These are phyloP conservation scores for Ustanciosporium gigantosporum DNA, from an alignment of 1,284 basidiomycete species.

Conservation along the genomic window DNA sequence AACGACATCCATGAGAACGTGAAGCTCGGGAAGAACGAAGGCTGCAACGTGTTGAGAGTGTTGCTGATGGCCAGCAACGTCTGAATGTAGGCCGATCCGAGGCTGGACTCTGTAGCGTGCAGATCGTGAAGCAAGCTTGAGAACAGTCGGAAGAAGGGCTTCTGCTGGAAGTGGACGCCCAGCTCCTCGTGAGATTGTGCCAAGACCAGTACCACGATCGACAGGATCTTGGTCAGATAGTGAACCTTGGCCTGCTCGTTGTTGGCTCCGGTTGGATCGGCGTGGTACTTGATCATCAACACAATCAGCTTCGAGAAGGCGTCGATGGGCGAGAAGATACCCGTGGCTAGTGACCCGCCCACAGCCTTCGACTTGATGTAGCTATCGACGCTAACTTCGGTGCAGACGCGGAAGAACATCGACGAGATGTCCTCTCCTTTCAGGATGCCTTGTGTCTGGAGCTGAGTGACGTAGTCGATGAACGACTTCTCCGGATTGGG, in stretches of 20 bases:
- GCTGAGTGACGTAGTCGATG: slow-evolving; percentile 92
- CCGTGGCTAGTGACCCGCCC: slow-evolving; percentile 74
- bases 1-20: slow-evolving; percentile 97
- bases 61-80: slow-evolving; percentile 85
- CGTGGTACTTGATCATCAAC: slow-evolving; percentile 99
- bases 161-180: slow-evolving; percentile 87
- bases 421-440: slow-evolving; percentile 95
- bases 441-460: slow-evolving; percentile 93
- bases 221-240: slow-evolving; percentile 95
- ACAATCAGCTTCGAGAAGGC: slow-evolving; percentile 93
- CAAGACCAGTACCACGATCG: slow-evolving; percentile 92
- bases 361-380: slow-evolving; percentile 83
- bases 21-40: slow-evolving; percentile 95
- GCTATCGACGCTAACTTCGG: slow-evolving; percentile 88
- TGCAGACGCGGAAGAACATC: slow-evolving; percentile 97
- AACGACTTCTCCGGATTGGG: slow-evolving; percentile 90
- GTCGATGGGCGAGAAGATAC: slow-evolving; percentile 84
- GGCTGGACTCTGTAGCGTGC: slow-evolving; percentile 76
- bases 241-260: slow-evolving; percentile 93
- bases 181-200: slow-evolving; percentile 94
- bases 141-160: slow-evolving; percentile 98
- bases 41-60: slow-evolving; percentile 92
- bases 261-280: slow-evolving; percentile 80
- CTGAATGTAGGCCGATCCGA: slow-evolving; percentile 83
- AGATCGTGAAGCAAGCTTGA: slow-evolving; percentile 93